Conservation (phyloP, 2,329 filamentous ascomycete genomes). For the Penicillium sp. region DNA sequence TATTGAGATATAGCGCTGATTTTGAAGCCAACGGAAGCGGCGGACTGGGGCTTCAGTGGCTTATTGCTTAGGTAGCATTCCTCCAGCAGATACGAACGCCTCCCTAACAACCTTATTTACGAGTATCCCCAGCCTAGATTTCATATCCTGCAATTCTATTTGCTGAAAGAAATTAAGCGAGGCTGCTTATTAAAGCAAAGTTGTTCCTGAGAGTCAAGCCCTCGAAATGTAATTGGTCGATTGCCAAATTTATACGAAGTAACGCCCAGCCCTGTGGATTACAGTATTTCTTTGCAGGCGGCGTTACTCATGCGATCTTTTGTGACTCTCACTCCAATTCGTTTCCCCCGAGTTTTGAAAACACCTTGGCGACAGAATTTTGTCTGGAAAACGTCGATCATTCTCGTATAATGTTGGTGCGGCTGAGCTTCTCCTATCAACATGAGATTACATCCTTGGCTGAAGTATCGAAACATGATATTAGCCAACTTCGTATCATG, state of each 20-base stretch:
- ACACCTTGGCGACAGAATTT: neutral
- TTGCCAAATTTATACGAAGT: neutral
- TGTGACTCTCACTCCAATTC: too few relatives aligned
- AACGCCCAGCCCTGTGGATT: too few relatives aligned
- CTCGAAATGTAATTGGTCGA: neutral
- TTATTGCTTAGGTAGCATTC: neutral
- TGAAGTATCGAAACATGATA: too few relatives aligned
- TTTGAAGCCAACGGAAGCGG: neutral
- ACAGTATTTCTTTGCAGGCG: neutral
- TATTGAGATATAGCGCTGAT: neutral
- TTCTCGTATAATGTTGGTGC: neutral
- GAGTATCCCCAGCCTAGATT: neutral
- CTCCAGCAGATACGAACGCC: neutral
- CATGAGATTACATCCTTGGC: too few relatives aligned
- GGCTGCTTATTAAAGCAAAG: too few relatives aligned
- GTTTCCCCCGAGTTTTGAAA: neutral
- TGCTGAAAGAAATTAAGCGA: neutral
- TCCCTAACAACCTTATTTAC: neutral
- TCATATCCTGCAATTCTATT: too few relatives aligned
- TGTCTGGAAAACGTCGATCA: neutral
- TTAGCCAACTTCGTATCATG: too few relatives aligned
- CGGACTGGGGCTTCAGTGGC: neutral
- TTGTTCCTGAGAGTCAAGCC: neutral
- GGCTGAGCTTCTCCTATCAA: too few relatives aligned
- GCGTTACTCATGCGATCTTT: too few relatives aligned